These are phyloP conservation scores for Pleurotus sapidus DNA, from an alignment of 768 basidiomycete genomes.

Conservation along the genomic window DNA sequence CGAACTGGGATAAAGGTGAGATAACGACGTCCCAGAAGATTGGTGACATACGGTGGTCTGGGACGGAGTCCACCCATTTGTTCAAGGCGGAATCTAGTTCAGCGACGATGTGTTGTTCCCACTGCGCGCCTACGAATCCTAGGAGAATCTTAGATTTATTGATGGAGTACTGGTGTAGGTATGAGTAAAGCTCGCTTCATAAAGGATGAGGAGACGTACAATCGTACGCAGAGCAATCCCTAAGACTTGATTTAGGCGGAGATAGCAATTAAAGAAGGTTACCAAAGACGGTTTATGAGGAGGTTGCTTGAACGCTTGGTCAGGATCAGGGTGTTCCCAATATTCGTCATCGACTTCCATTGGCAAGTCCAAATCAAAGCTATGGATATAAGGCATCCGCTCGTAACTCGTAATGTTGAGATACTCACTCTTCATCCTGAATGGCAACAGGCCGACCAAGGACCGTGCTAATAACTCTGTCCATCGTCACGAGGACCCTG, in stretches of 20 bases:
- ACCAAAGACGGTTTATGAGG: constrained; percentile 50
- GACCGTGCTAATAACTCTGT: constrained; percentile 42
- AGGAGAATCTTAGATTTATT: constrained; percentile 58
- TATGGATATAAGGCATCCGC: constrained; percentile 20
- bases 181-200: background rate
- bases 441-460: constrained; percentile 72
- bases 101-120: constrained; percentile 64
- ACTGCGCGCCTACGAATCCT: constrained; percentile 47
- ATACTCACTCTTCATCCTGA: constrained; percentile 70
- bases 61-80: constrained; percentile 67
- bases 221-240: constrained; percentile 59
- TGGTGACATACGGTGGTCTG: constrained; percentile 46
- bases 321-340: constrained; percentile 59
- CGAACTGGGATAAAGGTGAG: constrained; percentile 30
- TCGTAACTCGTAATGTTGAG: background rate
- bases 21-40: background rate
- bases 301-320: constrained; percentile 64
- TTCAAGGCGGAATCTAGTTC: constrained; percentile 73
- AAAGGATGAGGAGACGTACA: constrained; percentile 27
- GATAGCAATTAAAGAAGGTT: constrained; percentile 51
- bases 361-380: constrained; percentile 70
- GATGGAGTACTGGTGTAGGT: constrained; percentile 59
- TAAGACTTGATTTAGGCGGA: constrained; percentile 59
- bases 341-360: constrained; percentile 68
- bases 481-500: constrained; percentile 50